Percentiles rank a stretch among this genome's conserved stretches.
These are phyloP conservation scores for Apiospora kogelbergensis DNA, from an alignment of 2,329 filamentous ascomycete genomes.

Conservation along the genomic window DNA sequence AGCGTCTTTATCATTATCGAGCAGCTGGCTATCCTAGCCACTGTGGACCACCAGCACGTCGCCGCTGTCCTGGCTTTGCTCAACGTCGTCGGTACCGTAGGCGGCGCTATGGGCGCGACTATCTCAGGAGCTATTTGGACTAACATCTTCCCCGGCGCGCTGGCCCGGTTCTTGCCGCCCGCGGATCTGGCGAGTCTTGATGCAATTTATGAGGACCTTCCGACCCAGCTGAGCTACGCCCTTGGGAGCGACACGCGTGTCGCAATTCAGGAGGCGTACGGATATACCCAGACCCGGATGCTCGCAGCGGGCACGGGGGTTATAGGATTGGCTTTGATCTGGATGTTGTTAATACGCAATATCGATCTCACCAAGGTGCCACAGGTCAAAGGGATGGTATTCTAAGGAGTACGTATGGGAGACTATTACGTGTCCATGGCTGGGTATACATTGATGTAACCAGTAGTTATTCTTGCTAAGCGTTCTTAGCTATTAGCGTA, in stretches of 20 bases:
- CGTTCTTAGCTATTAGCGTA: no score
- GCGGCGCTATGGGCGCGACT: no score
- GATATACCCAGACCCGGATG: neutral
- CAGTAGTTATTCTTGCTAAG: no score
- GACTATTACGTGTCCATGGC: no score
- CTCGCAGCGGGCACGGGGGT: neutral
- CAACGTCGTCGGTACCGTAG: no score
- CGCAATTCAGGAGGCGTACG: neutral
- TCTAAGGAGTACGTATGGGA: no score
- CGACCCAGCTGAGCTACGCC: neutral
- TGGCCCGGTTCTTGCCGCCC: constrained; percentile 46
- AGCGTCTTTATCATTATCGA: constrained; percentile 55
- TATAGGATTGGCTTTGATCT: neutral
- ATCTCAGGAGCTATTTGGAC: no score
- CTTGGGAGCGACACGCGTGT: neutral
- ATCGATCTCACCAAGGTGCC: neutral
- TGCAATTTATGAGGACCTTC: constrained; percentile 13
- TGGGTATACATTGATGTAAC: no score
- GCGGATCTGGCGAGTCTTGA: constrained; percentile 31
- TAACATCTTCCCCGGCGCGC: constrained; percentile 49
- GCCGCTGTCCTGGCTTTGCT: no score
- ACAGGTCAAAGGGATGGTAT: neutral
- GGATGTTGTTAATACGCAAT: neutral
- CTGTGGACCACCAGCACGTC: no score
- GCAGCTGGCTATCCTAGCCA: constrained; percentile 58